Percentiles rank a stretch among this genome's conserved stretches.
phyloP scores from a whole-genome alignment of 73 alveolate genomes.

The Paramecium bursaria region DNA sequence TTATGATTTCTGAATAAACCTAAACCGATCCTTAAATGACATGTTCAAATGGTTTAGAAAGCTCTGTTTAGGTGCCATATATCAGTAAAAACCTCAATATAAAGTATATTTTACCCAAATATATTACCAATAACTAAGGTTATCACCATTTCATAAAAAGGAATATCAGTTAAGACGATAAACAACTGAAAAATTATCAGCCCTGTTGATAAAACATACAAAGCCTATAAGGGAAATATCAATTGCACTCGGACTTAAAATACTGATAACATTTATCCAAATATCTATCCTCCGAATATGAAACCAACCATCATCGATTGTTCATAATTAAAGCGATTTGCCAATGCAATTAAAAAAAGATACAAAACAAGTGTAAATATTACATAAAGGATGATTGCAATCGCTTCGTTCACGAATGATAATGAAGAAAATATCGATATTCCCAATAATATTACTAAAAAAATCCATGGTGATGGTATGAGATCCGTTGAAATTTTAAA shows the following conservation, averaged over 20 bases:
- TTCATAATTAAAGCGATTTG: too few species aligned
- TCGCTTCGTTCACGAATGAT: too few species aligned
- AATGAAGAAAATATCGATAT: too few species aligned
- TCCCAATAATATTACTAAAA: too few species aligned
- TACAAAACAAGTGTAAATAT: too few species aligned
- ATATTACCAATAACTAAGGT: slow-evolving; percentile 32
- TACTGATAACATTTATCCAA: slow-evolving; percentile 24
- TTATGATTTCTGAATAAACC: background rate
- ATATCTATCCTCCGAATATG: slow-evolving; percentile 48
- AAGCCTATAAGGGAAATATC: slow-evolving; percentile 5
- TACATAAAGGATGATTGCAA: too few species aligned
- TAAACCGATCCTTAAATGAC: background rate
- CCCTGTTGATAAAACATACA: slow-evolving; percentile 42
- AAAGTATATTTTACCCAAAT: background rate
- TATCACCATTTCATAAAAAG: slow-evolving; percentile 31
- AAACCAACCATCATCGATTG: slow-evolving; percentile 44
- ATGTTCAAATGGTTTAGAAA: too few species aligned
- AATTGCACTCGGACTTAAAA: slow-evolving; percentile 1
- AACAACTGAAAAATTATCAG: slow-evolving; percentile 10
- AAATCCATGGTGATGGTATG: too few species aligned
- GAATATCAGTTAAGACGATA: slow-evolving; percentile 3
- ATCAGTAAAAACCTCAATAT: slow-evolving; percentile 1
- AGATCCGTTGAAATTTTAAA: too few species aligned
- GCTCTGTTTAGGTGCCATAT: slow-evolving; percentile 8
- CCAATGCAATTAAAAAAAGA: too few species aligned